A percentile compares a stretch with the other conserved stretches of the same genome.
Evolutionary conservation across 495 filamentous ascomycete species (phyloP).

Genomic region (Tuber calosporum): DNA sequence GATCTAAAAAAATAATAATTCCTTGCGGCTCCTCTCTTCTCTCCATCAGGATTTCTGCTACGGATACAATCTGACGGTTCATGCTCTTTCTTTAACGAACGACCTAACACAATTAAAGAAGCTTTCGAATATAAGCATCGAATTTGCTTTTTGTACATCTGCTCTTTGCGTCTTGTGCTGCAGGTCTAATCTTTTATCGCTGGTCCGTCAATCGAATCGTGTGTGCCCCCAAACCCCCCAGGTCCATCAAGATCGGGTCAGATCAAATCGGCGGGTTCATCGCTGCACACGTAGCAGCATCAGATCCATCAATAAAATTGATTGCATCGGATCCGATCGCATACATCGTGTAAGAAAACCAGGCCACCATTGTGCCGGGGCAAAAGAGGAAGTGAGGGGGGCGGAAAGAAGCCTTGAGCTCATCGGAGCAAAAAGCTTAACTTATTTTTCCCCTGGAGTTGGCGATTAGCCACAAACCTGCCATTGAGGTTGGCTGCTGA

Average conservation of each 20-base stretch:
- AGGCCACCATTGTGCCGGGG: slow-evolving; percentile 23
- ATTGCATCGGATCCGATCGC: slow-evolving; percentile 31
- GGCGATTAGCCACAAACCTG: not conserved
- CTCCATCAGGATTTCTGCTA: slow-evolving; percentile 9
- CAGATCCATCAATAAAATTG: slow-evolving; percentile 20
- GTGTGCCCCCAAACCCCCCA: slow-evolving; percentile 10
- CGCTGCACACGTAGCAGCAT: slow-evolving; percentile 19
- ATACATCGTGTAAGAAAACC: slow-evolving; percentile 30
- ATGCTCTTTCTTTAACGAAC: slow-evolving; percentile 29
- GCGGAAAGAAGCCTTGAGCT: slow-evolving; percentile 29
- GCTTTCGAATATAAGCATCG: slow-evolving; percentile 15
- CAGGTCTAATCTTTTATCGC: slow-evolving; percentile 11
- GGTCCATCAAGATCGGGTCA: slow-evolving; percentile 30
- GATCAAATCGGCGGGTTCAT: slow-evolving; percentile 16
- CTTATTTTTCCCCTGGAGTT: not conserved
- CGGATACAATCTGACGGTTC: slow-evolving; percentile 21
- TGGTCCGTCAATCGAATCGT: slow-evolving; percentile 20
- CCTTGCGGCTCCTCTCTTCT: slow-evolving; percentile 15
- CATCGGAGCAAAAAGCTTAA: slow-evolving; percentile 4
- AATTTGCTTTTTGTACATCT: slow-evolving; percentile 9
- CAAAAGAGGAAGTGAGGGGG: slow-evolving; percentile 33
- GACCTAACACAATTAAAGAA: slow-evolving; percentile 23
- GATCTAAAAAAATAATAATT: slow-evolving; percentile 23
- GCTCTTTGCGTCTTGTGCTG: slow-evolving; percentile 8
- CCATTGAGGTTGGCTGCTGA: slow-evolving; percentile 15